phyloP scores from a whole-genome alignment of 2,329 filamentous ascomycete species.

The Ophiocordyceps camponoti-saundersi region DNA sequence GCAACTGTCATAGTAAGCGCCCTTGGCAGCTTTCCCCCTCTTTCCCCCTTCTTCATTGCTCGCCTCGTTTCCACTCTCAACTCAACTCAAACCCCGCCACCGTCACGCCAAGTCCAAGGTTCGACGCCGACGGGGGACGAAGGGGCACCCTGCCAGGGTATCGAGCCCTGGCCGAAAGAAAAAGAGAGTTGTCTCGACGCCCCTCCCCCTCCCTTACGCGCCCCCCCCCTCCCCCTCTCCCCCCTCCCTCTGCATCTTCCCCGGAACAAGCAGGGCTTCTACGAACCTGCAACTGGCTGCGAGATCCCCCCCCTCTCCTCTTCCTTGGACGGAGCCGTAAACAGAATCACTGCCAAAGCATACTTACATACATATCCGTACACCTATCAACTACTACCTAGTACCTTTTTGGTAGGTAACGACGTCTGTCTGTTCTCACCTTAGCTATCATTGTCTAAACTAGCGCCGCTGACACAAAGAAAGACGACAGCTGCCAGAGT shows the following conservation, averaged over 20 bases:
- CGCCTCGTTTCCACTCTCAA: background rate
- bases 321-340: too few species aligned
- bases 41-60: background rate
- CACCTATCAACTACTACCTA: too few species aligned
- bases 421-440: too few species aligned
- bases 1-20: too few species aligned
- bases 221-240: too few species aligned
- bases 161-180: background rate
- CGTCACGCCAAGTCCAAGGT: background rate
- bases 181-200: background rate
- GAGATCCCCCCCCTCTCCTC: too few species aligned
- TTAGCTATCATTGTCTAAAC: background rate
- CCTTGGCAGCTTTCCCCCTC: background rate
- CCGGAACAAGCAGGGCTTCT: background rate
- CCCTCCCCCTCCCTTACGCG: background rate
- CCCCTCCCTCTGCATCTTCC: background rate
- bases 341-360: too few species aligned
- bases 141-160: background rate
- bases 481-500: background rate
- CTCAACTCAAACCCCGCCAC: background rate
- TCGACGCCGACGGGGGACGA: background rate
- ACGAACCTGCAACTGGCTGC: background rate
- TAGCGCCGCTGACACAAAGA: background rate
- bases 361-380: too few species aligned
- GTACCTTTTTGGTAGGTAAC: too few species aligned